Conservation (phyloP, 768 basidiomycete genomes). For the Clitopilus hobsonii region DNA sequence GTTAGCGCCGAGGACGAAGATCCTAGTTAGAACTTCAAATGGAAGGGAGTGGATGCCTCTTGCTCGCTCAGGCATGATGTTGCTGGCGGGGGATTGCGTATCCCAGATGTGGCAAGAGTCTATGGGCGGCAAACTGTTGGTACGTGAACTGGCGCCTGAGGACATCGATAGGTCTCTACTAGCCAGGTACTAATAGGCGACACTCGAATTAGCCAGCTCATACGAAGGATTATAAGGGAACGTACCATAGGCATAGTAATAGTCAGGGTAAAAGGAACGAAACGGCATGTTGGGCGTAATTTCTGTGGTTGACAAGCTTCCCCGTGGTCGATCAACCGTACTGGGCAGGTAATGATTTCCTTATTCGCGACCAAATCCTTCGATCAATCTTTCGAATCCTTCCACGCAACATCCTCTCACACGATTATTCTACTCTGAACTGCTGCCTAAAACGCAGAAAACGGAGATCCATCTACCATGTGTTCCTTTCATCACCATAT, state of each 20-base stretch:
- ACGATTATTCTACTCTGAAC: background rate
- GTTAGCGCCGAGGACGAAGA: conserved; percentile 50
- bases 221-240: background rate
- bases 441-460: background rate
- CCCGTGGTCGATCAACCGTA: background rate
- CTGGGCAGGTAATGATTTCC: background rate
- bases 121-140: background rate
- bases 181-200: background rate
- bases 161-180: background rate
- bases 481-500: background rate
- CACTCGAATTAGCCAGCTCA: background rate
- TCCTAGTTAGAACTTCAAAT: conserved; percentile 52
- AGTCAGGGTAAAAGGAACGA: background rate
- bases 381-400: background rate
- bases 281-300: background rate
- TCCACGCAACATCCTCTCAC: background rate
- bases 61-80: no score
- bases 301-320: background rate
- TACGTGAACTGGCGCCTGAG: background rate
- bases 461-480: background rate
- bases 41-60: conserved; percentile 43
- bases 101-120: background rate
- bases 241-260: background rate
- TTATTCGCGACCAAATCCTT: background rate
- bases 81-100: conserved; percentile 7